Conservation (phyloP, 352 stramenopile genomes). For the Globisporangium cederbergense region DNA sequence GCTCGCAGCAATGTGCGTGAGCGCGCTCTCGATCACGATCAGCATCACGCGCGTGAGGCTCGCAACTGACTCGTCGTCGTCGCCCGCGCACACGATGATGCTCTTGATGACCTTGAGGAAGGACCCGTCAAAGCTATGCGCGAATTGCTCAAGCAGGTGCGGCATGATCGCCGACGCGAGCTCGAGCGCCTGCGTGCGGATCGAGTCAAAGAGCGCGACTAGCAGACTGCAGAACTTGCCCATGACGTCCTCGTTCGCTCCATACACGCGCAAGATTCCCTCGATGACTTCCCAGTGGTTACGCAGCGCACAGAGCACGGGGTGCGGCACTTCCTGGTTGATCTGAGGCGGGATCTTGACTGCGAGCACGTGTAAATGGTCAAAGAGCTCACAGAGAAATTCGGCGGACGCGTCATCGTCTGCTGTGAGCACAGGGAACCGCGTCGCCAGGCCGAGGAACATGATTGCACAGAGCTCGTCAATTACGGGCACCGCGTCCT, state of each 20-base stretch:
- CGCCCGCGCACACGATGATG: constrained; percentile 55
- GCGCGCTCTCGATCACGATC: constrained; percentile 49
- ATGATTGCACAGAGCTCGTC: constrained; percentile 60
- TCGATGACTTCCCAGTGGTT: constrained; percentile 56
- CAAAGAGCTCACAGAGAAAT: constrained; percentile 57
- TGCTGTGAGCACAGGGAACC: constrained; percentile 37
- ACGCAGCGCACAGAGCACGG: constrained; percentile 51
- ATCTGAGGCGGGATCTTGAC: constrained; percentile 57
- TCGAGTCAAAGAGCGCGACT: constrained; percentile 52
- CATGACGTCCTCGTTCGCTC: constrained; percentile 50
- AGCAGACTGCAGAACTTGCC: constrained; percentile 56
- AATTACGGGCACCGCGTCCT: constrained; percentile 56
- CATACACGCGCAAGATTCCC: constrained; percentile 46
- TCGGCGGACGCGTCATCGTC: constrained; percentile 48
- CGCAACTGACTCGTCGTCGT: constrained; percentile 50
- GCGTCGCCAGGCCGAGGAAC: constrained; percentile 55
- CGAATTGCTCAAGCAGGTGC: constrained; percentile 59
- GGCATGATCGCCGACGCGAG: constrained; percentile 63
- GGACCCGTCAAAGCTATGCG: constrained; percentile 47
- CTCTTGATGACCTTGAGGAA: constrained; percentile 72
- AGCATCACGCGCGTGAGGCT: constrained; percentile 68
- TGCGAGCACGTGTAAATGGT: constrained; percentile 55
- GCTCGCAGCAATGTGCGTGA: constrained; percentile 49
- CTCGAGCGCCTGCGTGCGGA: constrained; percentile 60
- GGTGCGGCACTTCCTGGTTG: constrained; percentile 57